Conservation (phyloP, 352 stramenopile genomes). For the Pythium phragmitis region DNA sequence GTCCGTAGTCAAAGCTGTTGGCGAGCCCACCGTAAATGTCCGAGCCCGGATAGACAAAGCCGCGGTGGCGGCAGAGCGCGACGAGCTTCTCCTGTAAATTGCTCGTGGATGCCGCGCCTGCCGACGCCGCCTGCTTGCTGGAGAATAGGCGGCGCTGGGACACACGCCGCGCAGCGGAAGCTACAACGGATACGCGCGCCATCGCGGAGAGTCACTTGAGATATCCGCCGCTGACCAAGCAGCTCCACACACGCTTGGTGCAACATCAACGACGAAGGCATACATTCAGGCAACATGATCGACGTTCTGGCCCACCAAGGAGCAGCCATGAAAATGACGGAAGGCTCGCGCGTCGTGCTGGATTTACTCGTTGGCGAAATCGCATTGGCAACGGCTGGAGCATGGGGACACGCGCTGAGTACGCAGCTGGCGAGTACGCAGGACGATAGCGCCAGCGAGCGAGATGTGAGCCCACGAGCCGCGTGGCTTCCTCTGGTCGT, state of each 20-base stretch:
- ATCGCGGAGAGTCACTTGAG: not conserved
- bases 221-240: not conserved
- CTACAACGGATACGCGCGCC: conserved; percentile 4
- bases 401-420: conserved; percentile 3
- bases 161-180: conserved; percentile 1
- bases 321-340: not conserved
- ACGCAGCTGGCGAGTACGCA: not conserved
- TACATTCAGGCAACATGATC: conserved; percentile 24
- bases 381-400: conserved; percentile 4
- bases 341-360: conserved; percentile 11
- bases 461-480: not conserved
- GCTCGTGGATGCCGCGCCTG: not conserved
- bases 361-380: conserved; percentile 4
- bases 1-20: conserved; percentile 98
- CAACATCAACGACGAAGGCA: conserved; percentile 2
- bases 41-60: conserved; percentile 93
- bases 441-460: not conserved
- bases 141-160: conserved; percentile 34
- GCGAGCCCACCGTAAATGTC: conserved; percentile 98
- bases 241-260: conserved; percentile 20
- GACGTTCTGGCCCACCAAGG: not conserved
- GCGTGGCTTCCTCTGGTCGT: not conserved
- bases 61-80: conserved; percentile 85
- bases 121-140: conserved; percentile 27
- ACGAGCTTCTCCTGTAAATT: conserved; percentile 75